Conservation (phyloP, 805 yeast species). For the Candida golubevii region DNA sequence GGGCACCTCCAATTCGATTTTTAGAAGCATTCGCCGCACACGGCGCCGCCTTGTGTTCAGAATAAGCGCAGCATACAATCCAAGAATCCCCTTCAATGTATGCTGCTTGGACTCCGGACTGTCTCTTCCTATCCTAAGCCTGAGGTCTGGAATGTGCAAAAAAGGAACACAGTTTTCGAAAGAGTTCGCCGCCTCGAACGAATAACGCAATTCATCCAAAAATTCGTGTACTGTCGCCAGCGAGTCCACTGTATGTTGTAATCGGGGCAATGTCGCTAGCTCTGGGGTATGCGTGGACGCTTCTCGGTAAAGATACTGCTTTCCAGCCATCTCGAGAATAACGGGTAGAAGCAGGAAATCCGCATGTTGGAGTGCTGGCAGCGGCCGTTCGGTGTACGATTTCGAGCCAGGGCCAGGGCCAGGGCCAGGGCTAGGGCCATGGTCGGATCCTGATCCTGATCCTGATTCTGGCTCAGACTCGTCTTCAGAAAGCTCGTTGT, state of each 20-base stretch:
- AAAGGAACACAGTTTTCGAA: background rate
- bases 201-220: background rate
- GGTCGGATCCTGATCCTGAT: background rate
- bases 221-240: background rate
- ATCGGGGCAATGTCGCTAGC: background rate
- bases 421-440: background rate
- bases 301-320: background rate
- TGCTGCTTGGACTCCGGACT: constrained; percentile 24
- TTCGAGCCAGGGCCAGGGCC: background rate
- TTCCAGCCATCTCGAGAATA: background rate
- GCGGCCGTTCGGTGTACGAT: background rate
- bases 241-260: background rate
- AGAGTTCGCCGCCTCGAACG: background rate
- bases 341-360: background rate
- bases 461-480: background rate
- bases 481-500: background rate
- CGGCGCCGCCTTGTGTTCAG: background rate
- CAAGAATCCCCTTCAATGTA: constrained; percentile 24
- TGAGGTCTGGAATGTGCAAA: constrained; percentile 24
- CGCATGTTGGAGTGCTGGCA: no score
- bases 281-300: background rate
- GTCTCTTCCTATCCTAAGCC: constrained; percentile 30
- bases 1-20: constrained; percentile 20
- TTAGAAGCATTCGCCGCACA: constrained; percentile 19
- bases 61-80: constrained; percentile 4